These are phyloP conservation scores for Cyclotella kingstonii DNA, from an alignment of 108 stramenopile genomes.

Conservation along the genomic window DNA sequence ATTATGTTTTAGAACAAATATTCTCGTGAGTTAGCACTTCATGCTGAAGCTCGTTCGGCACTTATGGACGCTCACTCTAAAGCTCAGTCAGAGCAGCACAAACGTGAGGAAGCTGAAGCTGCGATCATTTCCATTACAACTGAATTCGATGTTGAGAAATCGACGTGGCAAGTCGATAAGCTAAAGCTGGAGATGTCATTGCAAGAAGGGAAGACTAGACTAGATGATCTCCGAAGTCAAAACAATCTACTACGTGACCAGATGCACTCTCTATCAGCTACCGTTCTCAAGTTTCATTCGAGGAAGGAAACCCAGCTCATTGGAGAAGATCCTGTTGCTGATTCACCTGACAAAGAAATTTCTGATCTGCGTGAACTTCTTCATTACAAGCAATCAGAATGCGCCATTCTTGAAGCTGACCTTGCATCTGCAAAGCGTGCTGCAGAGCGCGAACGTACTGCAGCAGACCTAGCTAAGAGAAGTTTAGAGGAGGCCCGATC, in stretches of 20 bases:
- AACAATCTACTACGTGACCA: constrained; percentile 79
- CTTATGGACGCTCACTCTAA: constrained; percentile 67
- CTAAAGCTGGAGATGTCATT: constrained; percentile 36
- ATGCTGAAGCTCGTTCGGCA: constrained; percentile 67
- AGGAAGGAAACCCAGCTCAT: constrained; percentile 30
- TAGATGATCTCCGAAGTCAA: constrained; percentile 64
- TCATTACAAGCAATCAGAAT: constrained; percentile 77
- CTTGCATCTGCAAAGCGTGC: constrained; percentile 70
- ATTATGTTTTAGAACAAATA: constrained; percentile 54
- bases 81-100: constrained; percentile 49
- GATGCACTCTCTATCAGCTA: constrained; percentile 57
- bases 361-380: constrained; percentile 78
- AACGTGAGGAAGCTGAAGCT: constrained; percentile 54
- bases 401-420: constrained; percentile 70
- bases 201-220: constrained; percentile 52
- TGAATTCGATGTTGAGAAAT: constrained; percentile 55
- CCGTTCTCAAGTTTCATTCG: constrained; percentile 59
- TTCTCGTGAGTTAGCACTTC: constrained; percentile 80
- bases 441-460: constrained; percentile 73
- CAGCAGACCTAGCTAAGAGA: constrained; percentile 63
- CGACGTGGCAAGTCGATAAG: constrained; percentile 58
- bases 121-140: constrained; percentile 30
- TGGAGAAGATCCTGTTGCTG: constrained; percentile 18
- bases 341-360: constrained; percentile 43
- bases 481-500: constrained; percentile 78